A percentile compares a stretch with the other conserved stretches of the same genome.
Conservation (phyloP, 2,329 filamentous ascomycete species). For the Coniella vitis region DNA sequence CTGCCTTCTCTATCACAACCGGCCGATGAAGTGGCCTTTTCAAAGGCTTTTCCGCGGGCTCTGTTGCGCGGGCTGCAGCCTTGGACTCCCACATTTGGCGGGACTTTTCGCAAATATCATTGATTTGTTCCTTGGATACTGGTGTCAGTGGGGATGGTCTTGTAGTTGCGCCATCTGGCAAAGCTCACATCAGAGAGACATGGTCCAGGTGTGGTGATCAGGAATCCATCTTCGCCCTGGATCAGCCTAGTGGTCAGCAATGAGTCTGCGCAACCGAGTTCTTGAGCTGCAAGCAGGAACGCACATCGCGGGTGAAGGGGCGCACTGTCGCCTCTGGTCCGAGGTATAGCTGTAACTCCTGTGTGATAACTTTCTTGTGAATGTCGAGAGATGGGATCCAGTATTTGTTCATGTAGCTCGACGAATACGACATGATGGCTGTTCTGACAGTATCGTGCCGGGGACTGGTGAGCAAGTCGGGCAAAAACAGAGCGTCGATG, state of each 20-base stretch:
- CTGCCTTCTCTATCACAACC: slow-evolving; percentile 40
- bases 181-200: slow-evolving; percentile 52
- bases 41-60: slow-evolving; percentile 40
- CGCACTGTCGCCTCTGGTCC: slow-evolving; percentile 52
- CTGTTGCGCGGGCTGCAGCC: slow-evolving; percentile 41
- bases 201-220: slow-evolving; percentile 51
- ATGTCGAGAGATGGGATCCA: slow-evolving; percentile 56
- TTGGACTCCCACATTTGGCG: slow-evolving; percentile 52
- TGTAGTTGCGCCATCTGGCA: background rate
- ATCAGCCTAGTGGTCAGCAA: slow-evolving; percentile 11
- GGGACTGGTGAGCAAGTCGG: too few species aligned
- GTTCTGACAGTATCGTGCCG: too few species aligned
- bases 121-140: slow-evolving; percentile 49
- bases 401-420: slow-evolving; percentile 45
- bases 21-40: slow-evolving; percentile 53
- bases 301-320: slow-evolving; percentile 49
- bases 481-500: too few species aligned
- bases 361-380: slow-evolving; percentile 53
- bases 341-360: slow-evolving; percentile 51
- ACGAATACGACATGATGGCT: slow-evolving; percentile 20
- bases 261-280: slow-evolving; percentile 3
- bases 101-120: slow-evolving; percentile 55
- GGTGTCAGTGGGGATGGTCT: slow-evolving; percentile 16
- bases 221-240: slow-evolving; percentile 54
- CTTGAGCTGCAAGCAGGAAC: slow-evolving; percentile 22